Evolutionary conservation across 805 yeast genomes (phyloP).

Genomic region (Nakazawaea holstii): DNA sequence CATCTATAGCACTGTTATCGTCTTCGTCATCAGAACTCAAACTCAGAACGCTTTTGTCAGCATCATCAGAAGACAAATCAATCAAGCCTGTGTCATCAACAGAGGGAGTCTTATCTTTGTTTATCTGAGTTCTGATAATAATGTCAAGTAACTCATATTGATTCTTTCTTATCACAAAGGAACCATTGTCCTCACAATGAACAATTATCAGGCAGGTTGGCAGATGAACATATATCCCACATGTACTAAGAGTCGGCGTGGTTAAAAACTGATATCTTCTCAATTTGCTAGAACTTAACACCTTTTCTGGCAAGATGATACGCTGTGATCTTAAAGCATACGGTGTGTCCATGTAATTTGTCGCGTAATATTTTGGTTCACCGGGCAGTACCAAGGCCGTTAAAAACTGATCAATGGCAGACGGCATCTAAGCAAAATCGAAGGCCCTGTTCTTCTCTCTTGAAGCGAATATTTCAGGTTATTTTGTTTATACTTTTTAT

Average conservation of each 20-base stretch:
- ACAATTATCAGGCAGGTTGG: conserved; percentile 6
- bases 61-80: neutral
- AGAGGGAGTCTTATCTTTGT: neutral
- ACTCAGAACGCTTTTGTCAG: neutral
- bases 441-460: neutral
- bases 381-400: conserved; percentile 4
- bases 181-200: conserved; percentile 4
- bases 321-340: conserved; percentile 7
- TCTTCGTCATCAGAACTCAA: neutral
- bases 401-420: neutral
- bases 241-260: conserved; percentile 1
- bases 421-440: neutral
- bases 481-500: neutral
- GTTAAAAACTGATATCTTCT: conserved; percentile 3
- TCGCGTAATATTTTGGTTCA: conserved; percentile 1
- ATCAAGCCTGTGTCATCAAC: neutral
- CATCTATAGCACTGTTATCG: neutral
- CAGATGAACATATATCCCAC: conserved; percentile 7
- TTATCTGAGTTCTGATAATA: neutral
- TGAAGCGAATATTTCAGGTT: neutral
- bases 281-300: neutral
- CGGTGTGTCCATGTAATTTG: conserved; percentile 7
- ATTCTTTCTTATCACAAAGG: conserved; percentile 8
- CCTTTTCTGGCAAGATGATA: neutral
- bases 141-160: conserved; percentile 3